phyloP scores from a whole-genome alignment of 2,329 filamentous ascomycete species.

The Magnaporthiopsis incrustans region DNA sequence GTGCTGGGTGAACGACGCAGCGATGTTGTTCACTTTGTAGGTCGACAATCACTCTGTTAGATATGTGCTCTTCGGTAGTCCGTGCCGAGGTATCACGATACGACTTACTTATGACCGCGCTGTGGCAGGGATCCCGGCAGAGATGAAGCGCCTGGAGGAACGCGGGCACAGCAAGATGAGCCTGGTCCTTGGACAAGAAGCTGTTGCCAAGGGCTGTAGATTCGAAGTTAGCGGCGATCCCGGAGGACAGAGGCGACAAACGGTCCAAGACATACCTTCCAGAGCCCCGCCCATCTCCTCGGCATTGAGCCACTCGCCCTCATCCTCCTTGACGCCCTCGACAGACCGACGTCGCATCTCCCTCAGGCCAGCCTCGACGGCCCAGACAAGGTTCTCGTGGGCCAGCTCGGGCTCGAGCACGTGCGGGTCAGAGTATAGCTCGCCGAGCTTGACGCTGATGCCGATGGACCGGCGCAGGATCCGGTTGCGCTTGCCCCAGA shows the following conservation, averaged over 20 bases:
- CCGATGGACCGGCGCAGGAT: conserved; percentile 67
- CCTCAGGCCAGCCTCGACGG: conserved; percentile 69
- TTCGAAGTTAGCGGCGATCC: neutral
- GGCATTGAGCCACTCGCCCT: conserved; percentile 62
- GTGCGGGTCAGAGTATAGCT: conserved; percentile 71
- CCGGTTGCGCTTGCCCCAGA: conserved; percentile 53
- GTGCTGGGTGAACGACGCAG: conserved; percentile 65
- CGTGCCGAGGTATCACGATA: too few relatives aligned
- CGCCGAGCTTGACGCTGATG: conserved; percentile 75
- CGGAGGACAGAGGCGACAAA: neutral
- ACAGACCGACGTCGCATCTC: conserved; percentile 62
- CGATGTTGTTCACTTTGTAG: conserved; percentile 66
- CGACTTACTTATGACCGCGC: conserved; percentile 64
- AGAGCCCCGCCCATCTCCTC: conserved; percentile 67
- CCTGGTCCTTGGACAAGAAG: conserved; percentile 66
- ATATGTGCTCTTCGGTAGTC: neutral
- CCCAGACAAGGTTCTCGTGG: conserved; percentile 69
- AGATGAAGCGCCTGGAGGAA: conserved; percentile 78
- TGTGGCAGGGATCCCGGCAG: conserved; percentile 62
- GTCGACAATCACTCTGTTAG: conserved; percentile 8
- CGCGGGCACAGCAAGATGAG: conserved; percentile 75
- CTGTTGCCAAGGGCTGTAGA: conserved; percentile 61
- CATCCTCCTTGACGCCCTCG: conserved; percentile 61
- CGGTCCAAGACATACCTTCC: conserved; percentile 44
- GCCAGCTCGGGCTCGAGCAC: conserved; percentile 66